A percentile compares a stretch with the other conserved stretches of the same genome.
Conservation (phyloP, 257 asterid genomes). For the Perilla frutescens region DNA sequence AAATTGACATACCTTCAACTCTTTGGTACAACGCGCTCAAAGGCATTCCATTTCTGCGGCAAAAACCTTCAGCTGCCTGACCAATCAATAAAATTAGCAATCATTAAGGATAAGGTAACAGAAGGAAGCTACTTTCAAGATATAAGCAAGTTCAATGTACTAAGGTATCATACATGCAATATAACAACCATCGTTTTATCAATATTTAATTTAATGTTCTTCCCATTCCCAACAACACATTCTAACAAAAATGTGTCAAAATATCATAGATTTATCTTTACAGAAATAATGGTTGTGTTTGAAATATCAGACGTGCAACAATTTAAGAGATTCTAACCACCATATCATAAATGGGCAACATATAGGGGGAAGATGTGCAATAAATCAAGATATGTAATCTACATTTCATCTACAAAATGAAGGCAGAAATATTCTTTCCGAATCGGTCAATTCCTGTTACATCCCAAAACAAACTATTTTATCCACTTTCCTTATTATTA, state of each 20-base stretch:
- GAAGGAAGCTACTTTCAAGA: conserved; percentile 18
- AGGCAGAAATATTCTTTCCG: neutral
- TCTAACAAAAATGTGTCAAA: neutral
- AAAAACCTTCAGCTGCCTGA: conserved; percentile 99
- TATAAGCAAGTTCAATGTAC: conserved; percentile 8
- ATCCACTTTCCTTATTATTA: conserved; percentile 13
- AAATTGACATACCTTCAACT: conserved; percentile 66
- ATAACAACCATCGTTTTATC: neutral
- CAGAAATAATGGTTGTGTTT: conserved; percentile 1
- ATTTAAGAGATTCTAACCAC: neutral
- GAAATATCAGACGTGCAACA: conserved; percentile 1
- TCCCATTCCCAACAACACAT: neutral
- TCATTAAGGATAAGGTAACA: conserved; percentile 24
- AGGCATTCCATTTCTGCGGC: conserved; percentile 82
- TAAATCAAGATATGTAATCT: conserved; percentile 9
- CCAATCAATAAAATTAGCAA: conserved; percentile 36
- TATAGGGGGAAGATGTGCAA: neutral
- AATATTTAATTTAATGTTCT: neutral
- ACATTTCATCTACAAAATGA: neutral
- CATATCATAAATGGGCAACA: neutral
- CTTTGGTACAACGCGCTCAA: conserved; percentile 74
- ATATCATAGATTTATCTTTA: neutral
- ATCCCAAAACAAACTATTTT: conserved; percentile 20
- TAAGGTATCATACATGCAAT: neutral
- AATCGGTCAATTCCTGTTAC: neutral